Base-by-base conservation (phyloP, 1,284 basidiomycete genomes). In the Austroboletus novae-zelandiae region DNA sequence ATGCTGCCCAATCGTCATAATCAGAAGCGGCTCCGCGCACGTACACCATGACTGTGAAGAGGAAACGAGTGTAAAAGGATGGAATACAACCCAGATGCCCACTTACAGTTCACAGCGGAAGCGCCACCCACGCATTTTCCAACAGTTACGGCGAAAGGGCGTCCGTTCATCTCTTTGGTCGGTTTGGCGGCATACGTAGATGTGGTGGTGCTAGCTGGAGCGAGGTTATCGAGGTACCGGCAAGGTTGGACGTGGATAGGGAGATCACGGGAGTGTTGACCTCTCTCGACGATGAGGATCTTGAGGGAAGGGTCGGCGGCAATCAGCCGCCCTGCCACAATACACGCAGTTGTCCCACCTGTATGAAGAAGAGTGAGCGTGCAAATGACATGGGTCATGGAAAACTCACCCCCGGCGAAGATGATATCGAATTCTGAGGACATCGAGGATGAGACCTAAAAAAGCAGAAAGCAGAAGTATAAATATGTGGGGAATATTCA, bases 21-120 rank as follows among this genome's bases (percentile, higher is more conserved):
- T 83, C 81, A 1, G 81, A 81, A 5, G 77, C 73, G 13, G 75
- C 66, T 0, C 76, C 75, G 9, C 83, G 75, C 8, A 72, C 77
- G 50, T 84, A 27, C 27, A 78, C 70, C 51, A 73, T 68, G 57
- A 79, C 81, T 83, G 17, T 27, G 37, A 9, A 5, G 20, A 23
- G 20, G 20, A 23, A 23, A 23, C 20, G 20, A 23, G 20, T 23
- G 20, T 23, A 23, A 23, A 23, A 23, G 1, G 20, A 23, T 23
- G 20, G 20, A 23, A 23, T 23, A 23, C 20, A 23, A 23, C 2
- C 4, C 20, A 3, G 20, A 23, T 23, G 20, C 45, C 9, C 17
- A 55, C 78, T 27, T 50, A 82, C 83, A 83, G 57, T 85, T 41
- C 5, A 41, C 25, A 25, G 40, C 40, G 15, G 40, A 41, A 17